Evolutionary conservation across 306 rosid species (phyloP).

Genomic region (Sechiopsis laciniata): DNA sequence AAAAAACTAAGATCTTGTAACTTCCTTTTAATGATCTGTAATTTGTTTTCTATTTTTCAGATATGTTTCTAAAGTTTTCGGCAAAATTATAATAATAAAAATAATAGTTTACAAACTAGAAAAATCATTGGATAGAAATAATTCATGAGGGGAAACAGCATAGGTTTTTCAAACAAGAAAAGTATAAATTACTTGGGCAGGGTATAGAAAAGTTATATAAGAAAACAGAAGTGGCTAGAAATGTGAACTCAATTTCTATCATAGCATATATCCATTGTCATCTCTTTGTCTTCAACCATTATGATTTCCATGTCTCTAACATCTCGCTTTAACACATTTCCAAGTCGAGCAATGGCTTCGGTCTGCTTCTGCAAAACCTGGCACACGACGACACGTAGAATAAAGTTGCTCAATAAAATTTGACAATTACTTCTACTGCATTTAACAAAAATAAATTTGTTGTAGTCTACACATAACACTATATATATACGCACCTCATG

Average conservation of each 20-base stretch:
- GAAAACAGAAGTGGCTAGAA: slow-evolving; percentile 53
- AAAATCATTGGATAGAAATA: too few relatives aligned
- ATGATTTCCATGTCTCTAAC: slow-evolving; percentile 82
- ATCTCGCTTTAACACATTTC: slow-evolving; percentile 84
- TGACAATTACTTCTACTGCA: not conserved
- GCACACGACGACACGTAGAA: slow-evolving; percentile 19
- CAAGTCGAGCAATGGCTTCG: slow-evolving; percentile 86
- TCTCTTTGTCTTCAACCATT: slow-evolving; percentile 54
- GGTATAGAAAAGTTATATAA: not conserved
- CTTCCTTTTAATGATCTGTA: too few relatives aligned
- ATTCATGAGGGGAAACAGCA: too few relatives aligned
- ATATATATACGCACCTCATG: slow-evolving; percentile 64
- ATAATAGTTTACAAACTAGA: too few relatives aligned
- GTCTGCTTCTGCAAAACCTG: slow-evolving; percentile 96
- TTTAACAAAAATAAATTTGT: too few relatives aligned
- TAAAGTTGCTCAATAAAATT: not conserved
- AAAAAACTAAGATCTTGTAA: too few relatives aligned
- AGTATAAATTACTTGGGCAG: not conserved
- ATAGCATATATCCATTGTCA: slow-evolving; percentile 30
- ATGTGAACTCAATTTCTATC: slow-evolving; percentile 2
- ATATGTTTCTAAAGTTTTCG: too few relatives aligned
- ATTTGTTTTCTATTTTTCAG: too few relatives aligned
- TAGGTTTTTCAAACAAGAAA: too few relatives aligned
- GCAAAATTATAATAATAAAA: too few relatives aligned
- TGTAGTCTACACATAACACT: not conserved